Base-by-base conservation (phyloP, 1,284 basidiomycete species). In the Cystobasidium sp. region DNA sequence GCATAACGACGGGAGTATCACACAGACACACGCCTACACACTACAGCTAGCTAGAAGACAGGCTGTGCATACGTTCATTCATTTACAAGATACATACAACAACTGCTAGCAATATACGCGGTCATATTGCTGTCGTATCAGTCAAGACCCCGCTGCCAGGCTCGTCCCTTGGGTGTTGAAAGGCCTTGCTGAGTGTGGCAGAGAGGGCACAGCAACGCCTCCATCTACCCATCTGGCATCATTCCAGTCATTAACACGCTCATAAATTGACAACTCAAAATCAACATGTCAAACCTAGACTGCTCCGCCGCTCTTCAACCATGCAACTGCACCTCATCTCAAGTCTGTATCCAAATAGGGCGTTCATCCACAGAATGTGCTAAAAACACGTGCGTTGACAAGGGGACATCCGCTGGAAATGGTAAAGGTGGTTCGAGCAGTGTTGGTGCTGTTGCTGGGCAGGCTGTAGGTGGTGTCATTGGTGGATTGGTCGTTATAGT, bases 241-340 rank as follows among this genome's bases (percentile, higher is more conserved):
- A n/a, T 1, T 41, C 12, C 3, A 46, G 7, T 39, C 43, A 12
- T 41, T 41, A 61, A 10, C 18, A 31, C 24, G 10, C n/a, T 55
- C 22, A 31, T 24, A 20, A 4, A 16, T 3, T n/a, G 3, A 14
- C 46, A 49, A 49, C 97, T 58, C 97, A 31, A 31, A 31, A 2
- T 5, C 31, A 41, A 18, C 47, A 65, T 66, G 62, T 5, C 70
- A 37, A 43, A 62, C 12, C 53, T 73, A 39, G 70, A 73, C 63
- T 73, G 70, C 70, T 52, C 70, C 10, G 47, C 44, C 52, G 31
- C 62, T 31, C 53, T 73, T 24, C 56, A 73, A 43, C 64, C 75
- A n/a, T 77, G 76, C 68, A 46, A 64, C 39, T 78, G 78, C 43
- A 68, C 70, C 6, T 20, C 44, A 7, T 47, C 56, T n/a, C 76